phyloP scores from a whole-genome alignment of 179 eudicot species.

The Beta corolliflora region DNA sequence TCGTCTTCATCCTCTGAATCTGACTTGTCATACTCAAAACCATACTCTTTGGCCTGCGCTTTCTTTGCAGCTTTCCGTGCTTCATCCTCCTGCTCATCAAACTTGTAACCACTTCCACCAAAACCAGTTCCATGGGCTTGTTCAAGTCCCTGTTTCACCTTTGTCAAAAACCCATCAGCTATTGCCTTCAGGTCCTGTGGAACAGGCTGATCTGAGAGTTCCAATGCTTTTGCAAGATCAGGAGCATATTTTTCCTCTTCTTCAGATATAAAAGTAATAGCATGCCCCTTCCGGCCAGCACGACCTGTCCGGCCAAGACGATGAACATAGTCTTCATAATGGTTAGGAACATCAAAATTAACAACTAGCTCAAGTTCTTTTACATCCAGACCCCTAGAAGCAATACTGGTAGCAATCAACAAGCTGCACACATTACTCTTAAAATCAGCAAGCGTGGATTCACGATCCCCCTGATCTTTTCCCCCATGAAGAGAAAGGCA shows the following conservation, averaged over 20 bases:
- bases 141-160: conserved; percentile 85
- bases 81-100: conserved; percentile 95
- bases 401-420: conserved; percentile 91
- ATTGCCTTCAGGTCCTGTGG: conserved; percentile 85
- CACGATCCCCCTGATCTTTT: conserved; percentile 94
- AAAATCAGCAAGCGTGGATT: conserved; percentile 90
- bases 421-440: conserved; percentile 89
- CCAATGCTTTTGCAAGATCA: conserved; percentile 82
- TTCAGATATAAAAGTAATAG: conserved; percentile 80
- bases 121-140: conserved; percentile 87
- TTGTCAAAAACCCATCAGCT: conserved; percentile 80
- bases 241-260: conserved; percentile 82
- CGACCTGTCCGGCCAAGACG: conserved; percentile 97
- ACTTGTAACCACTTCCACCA: conserved; percentile 95
- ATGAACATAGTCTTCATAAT: conserved; percentile 92
- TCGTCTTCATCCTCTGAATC: conserved; percentile 93
- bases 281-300: conserved; percentile 90
- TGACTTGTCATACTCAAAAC: conserved; percentile 85
- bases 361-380: conserved; percentile 90
- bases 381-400: conserved; percentile 94
- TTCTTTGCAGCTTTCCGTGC: conserved; percentile 89
- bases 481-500: conserved; percentile 95
- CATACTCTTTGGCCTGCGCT: conserved; percentile 91
- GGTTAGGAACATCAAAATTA: conserved; percentile 85
- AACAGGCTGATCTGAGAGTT: conserved; percentile 78